Conservation (phyloP, 2,329 filamentous ascomycete genomes). For the Graphium sp. region DNA sequence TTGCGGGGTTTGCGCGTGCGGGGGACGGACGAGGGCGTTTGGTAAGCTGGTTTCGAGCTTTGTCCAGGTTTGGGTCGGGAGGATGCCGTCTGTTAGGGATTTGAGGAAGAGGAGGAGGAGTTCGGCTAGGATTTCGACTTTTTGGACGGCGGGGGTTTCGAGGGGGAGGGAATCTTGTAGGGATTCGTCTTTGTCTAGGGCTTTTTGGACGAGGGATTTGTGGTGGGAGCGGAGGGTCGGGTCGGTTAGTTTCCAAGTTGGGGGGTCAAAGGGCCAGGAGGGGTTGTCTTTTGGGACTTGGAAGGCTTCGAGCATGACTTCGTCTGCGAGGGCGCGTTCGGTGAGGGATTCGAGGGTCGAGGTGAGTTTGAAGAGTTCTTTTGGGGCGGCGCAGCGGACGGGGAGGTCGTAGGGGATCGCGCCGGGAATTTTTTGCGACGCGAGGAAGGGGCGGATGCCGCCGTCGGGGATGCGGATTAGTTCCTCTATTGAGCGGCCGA, state of each 20-base stretch:
- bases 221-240: constrained; percentile 6
- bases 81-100: constrained; percentile 63
- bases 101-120: constrained; percentile 58
- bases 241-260: constrained; percentile 13
- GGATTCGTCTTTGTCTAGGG: constrained; percentile 53
- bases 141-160: constrained; percentile 45
- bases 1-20: no score
- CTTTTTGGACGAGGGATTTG: constrained; percentile 32
- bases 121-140: constrained; percentile 59
- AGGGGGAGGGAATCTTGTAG: constrained; percentile 45
- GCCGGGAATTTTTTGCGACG: constrained; percentile 19
- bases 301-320: constrained; percentile 40
- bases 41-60: constrained; percentile 48
- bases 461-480: constrained; percentile 73
- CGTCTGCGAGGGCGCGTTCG: constrained; percentile 40
- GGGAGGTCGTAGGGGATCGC: constrained; percentile 37
- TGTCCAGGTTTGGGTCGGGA: constrained; percentile 54
- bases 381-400: constrained; percentile 64
- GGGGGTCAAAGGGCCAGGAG: constrained; percentile 43
- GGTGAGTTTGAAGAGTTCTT: constrained; percentile 78
- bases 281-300: constrained; percentile 29
- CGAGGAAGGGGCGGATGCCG: constrained; percentile 44
- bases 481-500: constrained; percentile 76
- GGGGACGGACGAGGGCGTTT: constrained; percentile 29
- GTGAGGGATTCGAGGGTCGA: constrained; percentile 50